Percentiles rank a stretch among this genome's conserved stretches.
These are phyloP conservation scores for Cadophora luteo-olivacea DNA, from an alignment of 2,329 filamentous ascomycete genomes.

Conservation along the genomic window DNA sequence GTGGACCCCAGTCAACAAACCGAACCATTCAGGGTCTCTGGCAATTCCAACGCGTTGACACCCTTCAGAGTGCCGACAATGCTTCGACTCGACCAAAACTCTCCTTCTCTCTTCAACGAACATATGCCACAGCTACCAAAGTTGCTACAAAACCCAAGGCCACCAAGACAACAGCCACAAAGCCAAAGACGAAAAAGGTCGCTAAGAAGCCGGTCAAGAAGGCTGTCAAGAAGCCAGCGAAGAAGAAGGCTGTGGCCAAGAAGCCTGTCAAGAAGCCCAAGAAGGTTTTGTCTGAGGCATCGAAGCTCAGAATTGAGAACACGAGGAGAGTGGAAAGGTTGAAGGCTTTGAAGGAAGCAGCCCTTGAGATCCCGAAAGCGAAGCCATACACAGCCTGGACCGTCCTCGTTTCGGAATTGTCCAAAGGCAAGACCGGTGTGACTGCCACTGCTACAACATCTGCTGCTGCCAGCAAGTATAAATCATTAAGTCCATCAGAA, in stretches of 20 bases:
- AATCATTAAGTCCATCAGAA: constrained; percentile 44
- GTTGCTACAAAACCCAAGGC: constrained; percentile 28
- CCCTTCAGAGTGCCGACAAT: constrained; percentile 27
- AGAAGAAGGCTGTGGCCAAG: constrained; percentile 30
- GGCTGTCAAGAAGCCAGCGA: constrained; percentile 31
- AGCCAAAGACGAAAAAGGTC: constrained; percentile 31
- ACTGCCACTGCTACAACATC: constrained; percentile 6
- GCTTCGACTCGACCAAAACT: constrained; percentile 25
- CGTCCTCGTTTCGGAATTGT: constrained; percentile 24
- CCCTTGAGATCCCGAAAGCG: constrained; percentile 45
- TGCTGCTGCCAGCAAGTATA: constrained; percentile 42
- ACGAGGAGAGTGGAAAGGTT: not conserved
- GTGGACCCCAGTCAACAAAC: constrained; percentile 38
- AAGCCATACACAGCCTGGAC: constrained; percentile 41
- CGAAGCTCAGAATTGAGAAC: constrained; percentile 14
- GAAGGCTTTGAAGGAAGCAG: constrained; percentile 24
- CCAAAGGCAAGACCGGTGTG: constrained; percentile 1
- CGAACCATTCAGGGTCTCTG: constrained; percentile 35
- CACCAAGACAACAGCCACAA: constrained; percentile 37
- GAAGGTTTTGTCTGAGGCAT: constrained; percentile 37
- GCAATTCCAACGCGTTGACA: constrained; percentile 39
- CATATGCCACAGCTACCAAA: constrained; percentile 40
- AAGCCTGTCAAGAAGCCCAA: constrained; percentile 39
- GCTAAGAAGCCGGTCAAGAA: constrained; percentile 37
- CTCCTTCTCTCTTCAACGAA: constrained; percentile 25